Evolutionary conservation across 2,329 filamentous ascomycete genomes (phyloP), one percentile per base, ranked within the genome.

Genomic region (Apiospora kogelbergensis): DNA sequence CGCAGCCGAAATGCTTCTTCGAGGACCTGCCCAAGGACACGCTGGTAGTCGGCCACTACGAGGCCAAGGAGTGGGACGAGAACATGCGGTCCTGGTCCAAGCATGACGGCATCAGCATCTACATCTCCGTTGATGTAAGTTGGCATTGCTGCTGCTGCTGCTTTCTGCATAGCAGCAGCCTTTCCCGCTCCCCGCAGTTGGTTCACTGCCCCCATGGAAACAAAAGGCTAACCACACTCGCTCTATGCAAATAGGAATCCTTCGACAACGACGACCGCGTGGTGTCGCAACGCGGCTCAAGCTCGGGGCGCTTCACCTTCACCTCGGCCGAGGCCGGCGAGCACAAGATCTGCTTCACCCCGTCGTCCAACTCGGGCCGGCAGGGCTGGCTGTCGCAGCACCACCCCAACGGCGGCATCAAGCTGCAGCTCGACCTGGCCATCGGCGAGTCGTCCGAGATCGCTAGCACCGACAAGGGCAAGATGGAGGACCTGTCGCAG

Each of bases 211-310:
- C 13, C 17, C 15, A 57, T 57, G 2, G 22, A n/a, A 11, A 26
- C 26, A 30, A 10, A n/a, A 15, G 17, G 11, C 15, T 30, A 57
- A 33, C 17, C 30, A 57, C 30, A 2, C 6, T n/a, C 48, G 53
- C n/a, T 37, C 13, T 15, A 64, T 5, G 68, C n/a, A n/a, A n/a
- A n/a, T 71, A 92, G 88, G 96, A 99, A 85, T 88, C 92, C 77
- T 99, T 99, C 82, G 95, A 98, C 87, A 95, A 97, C 82, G 92
- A 98, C 85, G 96, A 99, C 88, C 94, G 95, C 72, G 93, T 99
- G 71, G 93, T 98, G 72, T 93, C 91, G 73, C 94, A 97, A 82
- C 91, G 91, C 71, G 95, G 95, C 76, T 82, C 87, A 53, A 83
- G 89, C 70, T 84, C 88, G 57, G 95, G 96, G 74, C 92, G 93